phyloP scores from a whole-genome alignment of 805 yeast genomes.

The Soucietia sequanensis region DNA sequence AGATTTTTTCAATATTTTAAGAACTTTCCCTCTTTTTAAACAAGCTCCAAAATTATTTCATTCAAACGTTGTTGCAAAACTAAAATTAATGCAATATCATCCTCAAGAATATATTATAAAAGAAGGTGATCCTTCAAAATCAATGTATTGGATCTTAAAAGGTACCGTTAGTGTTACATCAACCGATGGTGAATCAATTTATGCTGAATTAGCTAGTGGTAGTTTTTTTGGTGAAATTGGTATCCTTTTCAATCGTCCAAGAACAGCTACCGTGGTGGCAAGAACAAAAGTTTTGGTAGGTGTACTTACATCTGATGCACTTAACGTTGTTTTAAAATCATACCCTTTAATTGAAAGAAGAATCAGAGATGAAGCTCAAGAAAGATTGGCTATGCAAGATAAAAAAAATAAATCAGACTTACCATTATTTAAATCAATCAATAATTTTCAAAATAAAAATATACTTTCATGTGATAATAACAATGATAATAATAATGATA shows the following conservation, averaged over 20 bases:
- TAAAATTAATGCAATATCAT: conserved; percentile 58
- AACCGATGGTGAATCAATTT: conserved; percentile 72
- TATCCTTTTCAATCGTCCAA: conserved; percentile 67
- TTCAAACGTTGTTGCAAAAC: conserved; percentile 53
- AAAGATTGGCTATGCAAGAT: conserved; percentile 68
- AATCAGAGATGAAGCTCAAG: conserved; percentile 78
- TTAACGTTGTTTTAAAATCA: conserved; percentile 56
- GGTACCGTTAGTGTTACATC: conserved; percentile 78
- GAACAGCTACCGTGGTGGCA: conserved; percentile 79
- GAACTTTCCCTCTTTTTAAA: conserved; percentile 61
- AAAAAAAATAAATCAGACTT: conserved; percentile 44
- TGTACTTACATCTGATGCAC: conserved; percentile 62
- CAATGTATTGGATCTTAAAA: conserved; percentile 78
- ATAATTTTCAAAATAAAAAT: no score
- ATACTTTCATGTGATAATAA: not conserved
- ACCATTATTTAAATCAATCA: not conserved
- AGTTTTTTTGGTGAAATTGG: conserved; percentile 81
- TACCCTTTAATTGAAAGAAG: conserved; percentile 66
- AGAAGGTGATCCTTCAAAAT: conserved; percentile 68
- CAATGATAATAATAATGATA: not conserved
- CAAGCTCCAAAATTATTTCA: conserved; percentile 68
- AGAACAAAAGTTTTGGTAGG: conserved; percentile 65
- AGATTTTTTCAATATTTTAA: conserved; percentile 51
- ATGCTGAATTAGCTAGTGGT: conserved; percentile 69
- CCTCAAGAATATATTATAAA: conserved; percentile 71